Percentiles rank a stretch among this genome's conserved stretches.
phyloP scores from a whole-genome alignment of 345 rosid species.

The Erysimum cheiranthoides region DNA sequence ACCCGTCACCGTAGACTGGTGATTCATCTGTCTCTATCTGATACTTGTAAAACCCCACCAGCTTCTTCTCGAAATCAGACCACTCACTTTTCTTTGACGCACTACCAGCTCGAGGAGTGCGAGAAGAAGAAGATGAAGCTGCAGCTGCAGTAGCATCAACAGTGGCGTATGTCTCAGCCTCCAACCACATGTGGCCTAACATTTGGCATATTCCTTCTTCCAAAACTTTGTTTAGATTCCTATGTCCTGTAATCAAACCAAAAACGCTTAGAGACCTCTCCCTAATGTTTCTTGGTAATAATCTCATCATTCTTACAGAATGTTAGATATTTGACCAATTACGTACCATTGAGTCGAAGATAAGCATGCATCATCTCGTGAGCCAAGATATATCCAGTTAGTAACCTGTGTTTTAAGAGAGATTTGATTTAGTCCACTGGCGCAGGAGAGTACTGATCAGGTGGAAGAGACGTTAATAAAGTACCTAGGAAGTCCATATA shows the following conservation, averaged over 20 bases:
- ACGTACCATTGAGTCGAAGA: constrained; percentile 82
- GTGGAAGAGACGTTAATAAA: neutral
- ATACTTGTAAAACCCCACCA: constrained; percentile 75
- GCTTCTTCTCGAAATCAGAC: constrained; percentile 62
- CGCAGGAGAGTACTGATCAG: neutral
- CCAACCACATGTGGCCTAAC: constrained; percentile 90
- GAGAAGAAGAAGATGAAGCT: constrained; percentile 36
- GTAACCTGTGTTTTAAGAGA: constrained; percentile 54
- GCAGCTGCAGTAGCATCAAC: neutral
- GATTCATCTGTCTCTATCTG: constrained; percentile 85
- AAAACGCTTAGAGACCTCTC: neutral
- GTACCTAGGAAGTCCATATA: constrained; percentile 95
- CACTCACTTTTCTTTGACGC: constrained; percentile 67
- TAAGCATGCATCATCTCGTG: constrained; percentile 99
- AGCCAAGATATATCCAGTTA: constrained; percentile 90
- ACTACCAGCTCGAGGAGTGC: constrained; percentile 23
- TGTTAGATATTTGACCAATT: neutral
- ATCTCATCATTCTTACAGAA: neutral
- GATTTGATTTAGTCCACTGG: neutral
- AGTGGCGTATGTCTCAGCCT: constrained; percentile 51
- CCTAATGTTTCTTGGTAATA: neutral
- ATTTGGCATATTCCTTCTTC: constrained; percentile 99
- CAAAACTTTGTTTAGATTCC: constrained; percentile 61
- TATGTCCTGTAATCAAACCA: constrained; percentile 57
- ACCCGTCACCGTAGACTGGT: constrained; percentile 73